phyloP scores from a whole-genome alignment of 208 protist species.

The Wallacemonas sp. region DNA sequence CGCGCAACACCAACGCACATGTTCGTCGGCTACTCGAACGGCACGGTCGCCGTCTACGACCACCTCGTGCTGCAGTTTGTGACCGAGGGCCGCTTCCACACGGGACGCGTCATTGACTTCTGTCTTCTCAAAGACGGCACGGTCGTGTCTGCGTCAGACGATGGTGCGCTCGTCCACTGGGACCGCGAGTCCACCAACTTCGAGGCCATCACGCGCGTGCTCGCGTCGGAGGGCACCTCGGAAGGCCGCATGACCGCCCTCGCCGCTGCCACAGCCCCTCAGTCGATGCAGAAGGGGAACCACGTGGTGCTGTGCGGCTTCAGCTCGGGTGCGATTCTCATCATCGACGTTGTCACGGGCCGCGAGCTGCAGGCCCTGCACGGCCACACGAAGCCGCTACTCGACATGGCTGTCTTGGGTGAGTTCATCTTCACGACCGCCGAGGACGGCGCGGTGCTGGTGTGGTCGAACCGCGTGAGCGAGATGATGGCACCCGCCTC shows the following conservation, averaged over 20 bases:
- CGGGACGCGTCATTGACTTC: constrained; percentile 40
- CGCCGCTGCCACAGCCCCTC: constrained; percentile 12
- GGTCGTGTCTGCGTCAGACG: constrained; percentile 68
- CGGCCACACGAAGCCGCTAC: constrained; percentile 58
- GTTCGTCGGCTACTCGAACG: constrained; percentile 77
- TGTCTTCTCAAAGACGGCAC: constrained; percentile 35
- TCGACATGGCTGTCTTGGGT: constrained; percentile 56
- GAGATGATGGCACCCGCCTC: constrained; percentile 4
- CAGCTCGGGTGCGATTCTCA: constrained; percentile 49
- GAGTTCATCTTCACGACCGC: constrained; percentile 78
- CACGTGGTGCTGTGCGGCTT: constrained; percentile 64
- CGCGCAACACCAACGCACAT: constrained; percentile 60
- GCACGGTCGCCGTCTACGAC: constrained; percentile 79
- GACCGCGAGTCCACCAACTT: constrained; percentile 68
- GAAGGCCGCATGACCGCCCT: constrained; percentile 13
- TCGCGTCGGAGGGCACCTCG: constrained; percentile 2
- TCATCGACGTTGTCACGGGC: constrained; percentile 44
- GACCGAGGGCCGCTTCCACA: constrained; percentile 67
- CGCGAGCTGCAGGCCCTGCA: constrained; percentile 48
- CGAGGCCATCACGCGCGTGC: constrained; percentile 68
- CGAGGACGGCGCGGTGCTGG: constrained; percentile 67
- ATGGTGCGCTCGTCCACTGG: constrained; percentile 81
- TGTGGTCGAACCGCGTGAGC: constrained; percentile 50
- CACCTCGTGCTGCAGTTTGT: constrained; percentile 60
- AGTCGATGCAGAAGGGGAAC: constrained; percentile 17